phyloP scores from a whole-genome alignment of 2,329 filamentous ascomycete genomes.

The Harringtonia aguacate region DNA sequence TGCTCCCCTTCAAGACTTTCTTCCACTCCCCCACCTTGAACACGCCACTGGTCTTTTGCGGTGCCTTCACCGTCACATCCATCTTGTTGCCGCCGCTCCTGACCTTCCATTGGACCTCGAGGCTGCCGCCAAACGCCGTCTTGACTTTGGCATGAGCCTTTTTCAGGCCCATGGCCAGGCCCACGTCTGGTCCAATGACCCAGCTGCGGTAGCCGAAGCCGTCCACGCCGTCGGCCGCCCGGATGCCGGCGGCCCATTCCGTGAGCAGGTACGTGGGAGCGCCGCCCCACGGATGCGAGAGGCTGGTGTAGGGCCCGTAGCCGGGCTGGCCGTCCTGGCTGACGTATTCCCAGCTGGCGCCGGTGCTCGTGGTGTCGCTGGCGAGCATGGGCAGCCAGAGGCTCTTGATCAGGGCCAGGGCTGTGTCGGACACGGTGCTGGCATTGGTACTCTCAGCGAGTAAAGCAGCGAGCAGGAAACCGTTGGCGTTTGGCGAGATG shows the following conservation, averaged over 20 bases:
- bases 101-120: too few relatives aligned
- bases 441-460: conserved; percentile 18
- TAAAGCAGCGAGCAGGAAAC: conserved; percentile 27
- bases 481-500: conserved; percentile 35
- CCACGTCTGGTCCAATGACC: not conserved
- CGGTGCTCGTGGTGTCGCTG: conserved; percentile 22
- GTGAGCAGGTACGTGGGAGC: conserved; percentile 33
- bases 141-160: not conserved
- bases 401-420: conserved; percentile 21
- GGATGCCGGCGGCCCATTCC: conserved; percentile 20
- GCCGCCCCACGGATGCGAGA: conserved; percentile 32
- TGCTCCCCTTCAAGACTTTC: too few relatives aligned
- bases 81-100: too few relatives aligned
- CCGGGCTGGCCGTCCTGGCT: conserved; percentile 26
- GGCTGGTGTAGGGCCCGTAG: conserved; percentile 28
- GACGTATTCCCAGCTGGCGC: conserved; percentile 34
- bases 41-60: too few relatives aligned
- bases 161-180: not conserved
- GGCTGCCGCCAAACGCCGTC: too few relatives aligned
- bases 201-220: not conserved
- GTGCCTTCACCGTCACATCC: too few relatives aligned
- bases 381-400: conserved; percentile 31
- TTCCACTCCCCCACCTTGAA: too few relatives aligned
- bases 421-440: too few relatives aligned
- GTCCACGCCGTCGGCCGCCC: conserved; percentile 4